These are phyloP conservation scores for Eimeria falciformis DNA, from an alignment of 169 alveolate species.

Conservation along the genomic window DNA sequence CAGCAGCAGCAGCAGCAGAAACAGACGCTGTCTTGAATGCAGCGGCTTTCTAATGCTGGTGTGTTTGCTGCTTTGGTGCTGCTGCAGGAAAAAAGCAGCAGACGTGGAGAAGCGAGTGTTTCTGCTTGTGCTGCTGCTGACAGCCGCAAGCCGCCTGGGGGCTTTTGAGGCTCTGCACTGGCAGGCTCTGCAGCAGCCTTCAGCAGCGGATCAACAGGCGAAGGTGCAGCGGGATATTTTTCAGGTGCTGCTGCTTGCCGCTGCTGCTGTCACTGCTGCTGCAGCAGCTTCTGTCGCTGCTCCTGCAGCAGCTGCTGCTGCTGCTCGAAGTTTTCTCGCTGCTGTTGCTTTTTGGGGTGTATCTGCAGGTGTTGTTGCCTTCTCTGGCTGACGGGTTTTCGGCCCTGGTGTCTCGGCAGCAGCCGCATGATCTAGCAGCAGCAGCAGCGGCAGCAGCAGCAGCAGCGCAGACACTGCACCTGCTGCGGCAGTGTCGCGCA, in stretches of 20 bases:
- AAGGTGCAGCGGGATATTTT: background rate
- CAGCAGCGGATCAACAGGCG: slow-evolving; percentile 12
- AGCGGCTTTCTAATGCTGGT: slow-evolving; percentile 10
- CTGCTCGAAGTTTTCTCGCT: background rate
- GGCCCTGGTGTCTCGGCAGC: background rate
- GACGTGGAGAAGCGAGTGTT: background rate
- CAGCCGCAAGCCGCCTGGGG: slow-evolving; percentile 39
- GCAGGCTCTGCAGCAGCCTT: slow-evolving; percentile 41
- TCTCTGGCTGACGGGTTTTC: background rate
- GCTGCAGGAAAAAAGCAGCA: slow-evolving; percentile 17
- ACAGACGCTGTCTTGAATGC: background rate
- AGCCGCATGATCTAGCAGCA: background rate
- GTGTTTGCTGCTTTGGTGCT: background rate
- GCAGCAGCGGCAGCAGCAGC: slow-evolving; percentile 21
- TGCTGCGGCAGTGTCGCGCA: slow-evolving; percentile 48
- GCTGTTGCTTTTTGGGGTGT: slow-evolving; percentile 21
- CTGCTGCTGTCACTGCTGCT: background rate
- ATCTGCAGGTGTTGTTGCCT: slow-evolving; percentile 37
- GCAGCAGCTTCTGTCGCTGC: background rate
- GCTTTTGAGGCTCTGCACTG: slow-evolving; percentile 50
- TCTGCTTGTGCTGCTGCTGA: slow-evolving; percentile 51
- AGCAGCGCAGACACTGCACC: slow-evolving; percentile 44
- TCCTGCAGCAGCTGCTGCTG: background rate
- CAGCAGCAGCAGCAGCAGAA: background rate
- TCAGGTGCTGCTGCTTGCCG: background rate